A percentile compares a stretch with the other conserved stretches of the same genome.
phyloP scores from a whole-genome alignment of 2,329 filamentous ascomycete genomes.

The Aureobasidium sp. region DNA sequence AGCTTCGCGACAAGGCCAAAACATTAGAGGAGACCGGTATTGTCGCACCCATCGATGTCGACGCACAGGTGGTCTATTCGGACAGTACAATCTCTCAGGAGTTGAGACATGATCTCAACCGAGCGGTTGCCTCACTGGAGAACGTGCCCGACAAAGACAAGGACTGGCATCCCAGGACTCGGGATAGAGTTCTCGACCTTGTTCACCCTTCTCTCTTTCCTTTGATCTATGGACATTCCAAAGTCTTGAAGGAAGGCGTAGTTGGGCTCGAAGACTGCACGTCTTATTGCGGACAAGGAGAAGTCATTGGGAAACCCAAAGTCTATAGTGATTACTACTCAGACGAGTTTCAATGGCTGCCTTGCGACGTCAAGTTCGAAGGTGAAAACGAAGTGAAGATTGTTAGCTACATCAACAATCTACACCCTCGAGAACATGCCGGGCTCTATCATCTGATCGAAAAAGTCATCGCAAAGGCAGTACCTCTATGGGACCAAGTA shows the following conservation, averaged over 20 bases:
- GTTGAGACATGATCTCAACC: constrained; percentile 36
- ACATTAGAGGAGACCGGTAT: constrained; percentile 35
- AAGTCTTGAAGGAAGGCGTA: constrained; percentile 29
- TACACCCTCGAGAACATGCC: constrained; percentile 20
- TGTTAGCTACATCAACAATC: constrained; percentile 27
- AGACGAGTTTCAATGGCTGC: constrained; percentile 24
- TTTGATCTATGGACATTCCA: constrained; percentile 45
- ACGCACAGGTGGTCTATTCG: constrained; percentile 44
- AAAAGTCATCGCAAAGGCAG: constrained; percentile 19
- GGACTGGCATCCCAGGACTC: constrained; percentile 55
- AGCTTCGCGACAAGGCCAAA: constrained; percentile 44
- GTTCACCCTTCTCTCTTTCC: constrained; percentile 59
- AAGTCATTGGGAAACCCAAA: constrained; percentile 15
- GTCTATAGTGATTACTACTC: constrained; percentile 13
- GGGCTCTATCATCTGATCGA: constrained; percentile 22
- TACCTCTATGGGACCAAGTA: constrained; percentile 24
- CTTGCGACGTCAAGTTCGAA: constrained; percentile 21
- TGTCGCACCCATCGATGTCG: constrained; percentile 39
- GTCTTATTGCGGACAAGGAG: constrained; percentile 23
- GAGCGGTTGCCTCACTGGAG: constrained; percentile 42
- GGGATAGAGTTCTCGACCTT: constrained; percentile 51
- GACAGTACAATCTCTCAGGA: constrained; percentile 37
- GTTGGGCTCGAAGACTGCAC: constrained; percentile 27
- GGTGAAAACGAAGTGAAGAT: constrained; percentile 17
- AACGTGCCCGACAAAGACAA: constrained; percentile 41